Conservation (phyloP, 2,329 filamentous ascomycete genomes). For the Cladorrhinum sp. region DNA sequence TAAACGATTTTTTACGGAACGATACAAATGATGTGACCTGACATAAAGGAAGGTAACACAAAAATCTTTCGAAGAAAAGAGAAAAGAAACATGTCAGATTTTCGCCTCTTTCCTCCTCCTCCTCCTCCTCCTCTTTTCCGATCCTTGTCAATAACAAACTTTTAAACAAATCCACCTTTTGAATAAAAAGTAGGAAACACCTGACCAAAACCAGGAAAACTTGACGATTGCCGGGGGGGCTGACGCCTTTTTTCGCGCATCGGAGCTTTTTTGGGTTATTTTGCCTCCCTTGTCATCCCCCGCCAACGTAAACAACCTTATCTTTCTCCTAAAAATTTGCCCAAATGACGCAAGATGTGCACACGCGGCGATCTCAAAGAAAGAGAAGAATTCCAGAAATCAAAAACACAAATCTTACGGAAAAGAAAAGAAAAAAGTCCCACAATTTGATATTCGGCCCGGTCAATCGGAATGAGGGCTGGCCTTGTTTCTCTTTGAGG, state of each 20-base stretch:
- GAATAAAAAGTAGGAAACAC: too few species aligned
- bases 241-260: too few species aligned
- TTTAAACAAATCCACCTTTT: too few species aligned
- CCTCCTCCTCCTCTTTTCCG: not conserved
- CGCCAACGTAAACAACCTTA: not conserved
- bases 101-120: not conserved
- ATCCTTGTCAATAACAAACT: not conserved
- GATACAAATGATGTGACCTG: not conserved
- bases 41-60: not conserved
- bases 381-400: not conserved
- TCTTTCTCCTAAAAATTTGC: not conserved
- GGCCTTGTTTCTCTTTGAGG: not conserved
- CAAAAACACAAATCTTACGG: not conserved
- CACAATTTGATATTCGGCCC: not conserved
- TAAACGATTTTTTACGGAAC: not conserved
- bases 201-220: too few species aligned
- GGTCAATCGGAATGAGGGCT: not conserved
- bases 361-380: not conserved
- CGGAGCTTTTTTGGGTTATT: not conserved
- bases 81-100: not conserved
- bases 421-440: not conserved
- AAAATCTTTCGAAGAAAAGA: not conserved
- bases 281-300: too few species aligned
- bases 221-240: too few species aligned
- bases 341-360: not conserved